A percentile compares a stretch with the other conserved stretches of the same genome.
phyloP scores from a whole-genome alignment of 1,284 basidiomycete genomes.

The Ustilago hordei region DNA sequence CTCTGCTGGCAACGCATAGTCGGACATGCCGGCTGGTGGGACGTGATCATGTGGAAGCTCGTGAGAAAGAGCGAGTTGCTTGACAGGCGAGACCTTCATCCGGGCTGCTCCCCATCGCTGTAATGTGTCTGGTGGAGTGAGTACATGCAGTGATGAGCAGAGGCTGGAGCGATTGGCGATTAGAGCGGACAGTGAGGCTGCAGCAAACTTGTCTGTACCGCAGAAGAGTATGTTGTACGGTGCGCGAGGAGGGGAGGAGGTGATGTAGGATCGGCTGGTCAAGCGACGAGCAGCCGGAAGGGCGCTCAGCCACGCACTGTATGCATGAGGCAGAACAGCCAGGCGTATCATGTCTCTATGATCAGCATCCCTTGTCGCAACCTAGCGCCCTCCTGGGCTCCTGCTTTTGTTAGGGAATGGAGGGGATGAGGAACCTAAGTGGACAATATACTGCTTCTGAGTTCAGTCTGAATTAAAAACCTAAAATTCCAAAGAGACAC shows the following conservation, averaged over 20 bases:
- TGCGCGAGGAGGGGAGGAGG: slow-evolving; percentile 13
- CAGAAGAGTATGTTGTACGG: slow-evolving; percentile 67
- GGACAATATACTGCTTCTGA: too few species aligned
- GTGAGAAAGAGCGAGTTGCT: slow-evolving; percentile 46
- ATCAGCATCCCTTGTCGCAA: too few species aligned
- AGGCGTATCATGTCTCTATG: not conserved
- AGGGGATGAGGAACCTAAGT: not conserved
- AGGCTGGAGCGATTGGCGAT: slow-evolving; percentile 11
- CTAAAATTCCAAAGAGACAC: not conserved
- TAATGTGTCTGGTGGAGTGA: slow-evolving; percentile 74
- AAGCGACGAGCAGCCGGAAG: not conserved
- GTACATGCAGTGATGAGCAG: slow-evolving; percentile 71
- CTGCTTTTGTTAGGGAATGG: not conserved
- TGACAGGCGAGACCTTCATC: slow-evolving; percentile 62
- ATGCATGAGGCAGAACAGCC: not conserved
- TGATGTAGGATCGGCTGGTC: not conserved
- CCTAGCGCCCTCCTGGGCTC: too few species aligned
- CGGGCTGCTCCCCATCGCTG: slow-evolving; percentile 59
- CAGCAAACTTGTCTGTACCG: slow-evolving; percentile 64
- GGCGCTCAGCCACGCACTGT: not conserved
- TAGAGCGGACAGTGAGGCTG: slow-evolving; percentile 33
- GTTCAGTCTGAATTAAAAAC: not conserved
- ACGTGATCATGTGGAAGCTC: slow-evolving; percentile 36
- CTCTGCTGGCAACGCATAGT: slow-evolving; percentile 18
- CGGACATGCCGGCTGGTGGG: slow-evolving; percentile 34